Conservation (phyloP, 140 eudicot species). For the Erigeron philadelphicus region DNA sequence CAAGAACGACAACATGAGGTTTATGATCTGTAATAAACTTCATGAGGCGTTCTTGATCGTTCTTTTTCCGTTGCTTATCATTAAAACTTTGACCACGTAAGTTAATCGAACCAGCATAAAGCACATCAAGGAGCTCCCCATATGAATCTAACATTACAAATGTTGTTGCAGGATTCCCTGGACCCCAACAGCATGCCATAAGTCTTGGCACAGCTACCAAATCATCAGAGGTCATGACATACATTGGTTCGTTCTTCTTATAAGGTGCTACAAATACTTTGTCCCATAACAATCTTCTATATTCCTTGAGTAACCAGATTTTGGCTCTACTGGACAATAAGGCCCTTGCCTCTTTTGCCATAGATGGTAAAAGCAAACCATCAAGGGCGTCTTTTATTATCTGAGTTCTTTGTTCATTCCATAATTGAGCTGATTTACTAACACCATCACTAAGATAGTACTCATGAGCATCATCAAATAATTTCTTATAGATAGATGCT, state of each 20-base stretch:
- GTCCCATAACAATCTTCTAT: constrained; percentile 71
- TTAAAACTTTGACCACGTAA: constrained; percentile 56
- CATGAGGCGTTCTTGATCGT: constrained; percentile 69
- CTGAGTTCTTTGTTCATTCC: constrained; percentile 92
- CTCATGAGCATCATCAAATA: constrained; percentile 61
- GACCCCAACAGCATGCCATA: constrained; percentile 99
- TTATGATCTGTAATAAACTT: constrained; percentile 91
- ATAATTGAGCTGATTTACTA: constrained; percentile 84
- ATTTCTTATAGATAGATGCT: constrained; percentile 36
- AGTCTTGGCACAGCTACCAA: constrained; percentile 87
- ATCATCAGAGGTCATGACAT: constrained; percentile 47
- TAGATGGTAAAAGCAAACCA: constrained; percentile 63
- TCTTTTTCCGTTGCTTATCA: constrained; percentile 83
- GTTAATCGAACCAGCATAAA: constrained; percentile 72
- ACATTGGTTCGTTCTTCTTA: constrained; percentile 59
- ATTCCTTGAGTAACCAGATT: constrained; percentile 57
- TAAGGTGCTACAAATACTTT: constrained; percentile 80
- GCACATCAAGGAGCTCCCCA: constrained; percentile 80
- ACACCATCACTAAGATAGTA: constrained; percentile 88
- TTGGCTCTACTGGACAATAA: constrained; percentile 68
- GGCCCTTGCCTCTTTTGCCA: constrained; percentile 90
- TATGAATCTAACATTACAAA: constrained; percentile 97
- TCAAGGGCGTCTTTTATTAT: constrained; percentile 74
- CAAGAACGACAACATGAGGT: constrained; percentile 81
- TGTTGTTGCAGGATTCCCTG: constrained; percentile 91